phyloP scores from a whole-genome alignment of 768 basidiomycete species.

The Auricularia auricula-judae region DNA sequence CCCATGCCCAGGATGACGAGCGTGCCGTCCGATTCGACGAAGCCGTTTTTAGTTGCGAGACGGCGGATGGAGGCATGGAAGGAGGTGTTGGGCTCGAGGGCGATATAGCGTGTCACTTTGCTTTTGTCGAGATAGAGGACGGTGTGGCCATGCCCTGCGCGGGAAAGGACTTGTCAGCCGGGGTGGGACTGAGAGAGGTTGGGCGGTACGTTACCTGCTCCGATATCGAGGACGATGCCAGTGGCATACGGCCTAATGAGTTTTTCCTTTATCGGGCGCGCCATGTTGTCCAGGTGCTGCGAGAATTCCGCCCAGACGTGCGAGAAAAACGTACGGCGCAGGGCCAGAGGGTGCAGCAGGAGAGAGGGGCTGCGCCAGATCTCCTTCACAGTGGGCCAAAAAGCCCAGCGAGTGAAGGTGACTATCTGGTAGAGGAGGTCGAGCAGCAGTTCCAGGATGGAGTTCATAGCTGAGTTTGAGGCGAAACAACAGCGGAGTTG shows the following conservation, averaged over 20 bases:
- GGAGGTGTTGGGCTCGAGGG: constrained; percentile 12
- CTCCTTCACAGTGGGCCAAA: constrained; percentile 34
- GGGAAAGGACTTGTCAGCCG: background rate
- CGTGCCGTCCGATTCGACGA: background rate
- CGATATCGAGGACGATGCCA: constrained; percentile 57
- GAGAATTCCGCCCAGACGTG: constrained; percentile 46
- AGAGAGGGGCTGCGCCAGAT: constrained; percentile 32
- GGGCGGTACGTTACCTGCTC: constrained; percentile 39
- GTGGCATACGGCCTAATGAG: constrained; percentile 45
- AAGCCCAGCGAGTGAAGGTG: constrained; percentile 10
- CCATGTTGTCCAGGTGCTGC: constrained; percentile 32
- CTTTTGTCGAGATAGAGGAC: constrained; percentile 9
- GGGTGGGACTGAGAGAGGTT: background rate
- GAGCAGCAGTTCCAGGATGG: background rate
- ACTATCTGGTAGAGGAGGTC: background rate
- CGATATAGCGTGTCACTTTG: constrained; percentile 12
- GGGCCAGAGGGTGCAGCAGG: constrained; percentile 29
- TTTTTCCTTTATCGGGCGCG: constrained; percentile 27
- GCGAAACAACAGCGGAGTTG: background rate
- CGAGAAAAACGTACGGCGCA: constrained; percentile 48
- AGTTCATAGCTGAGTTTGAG: background rate
- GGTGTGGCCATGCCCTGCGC: constrained; percentile 9
- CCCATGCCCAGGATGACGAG: constrained; percentile 14
- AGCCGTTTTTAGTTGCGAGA: background rate
- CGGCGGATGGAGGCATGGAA: constrained; percentile 9